Conservation (phyloP, 1,284 basidiomycete genomes). For the Cutaneotrichosporon spelunceum region DNA sequence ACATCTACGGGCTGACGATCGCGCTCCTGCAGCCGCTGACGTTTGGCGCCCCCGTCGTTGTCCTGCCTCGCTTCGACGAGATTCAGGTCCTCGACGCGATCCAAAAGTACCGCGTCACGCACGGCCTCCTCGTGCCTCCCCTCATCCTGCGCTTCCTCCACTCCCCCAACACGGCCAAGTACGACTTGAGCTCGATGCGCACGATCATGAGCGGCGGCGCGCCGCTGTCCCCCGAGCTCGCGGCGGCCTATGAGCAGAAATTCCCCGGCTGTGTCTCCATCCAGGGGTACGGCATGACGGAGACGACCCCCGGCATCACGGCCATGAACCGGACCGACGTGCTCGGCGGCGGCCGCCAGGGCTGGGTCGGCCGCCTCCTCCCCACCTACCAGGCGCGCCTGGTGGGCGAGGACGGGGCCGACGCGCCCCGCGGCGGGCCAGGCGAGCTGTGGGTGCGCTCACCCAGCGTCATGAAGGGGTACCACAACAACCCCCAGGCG, state of each 20-base stretch:
- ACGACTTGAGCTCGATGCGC: constrained; percentile 63
- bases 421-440: constrained; percentile 58
- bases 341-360: constrained; percentile 47
- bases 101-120: constrained; percentile 66
- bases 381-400: constrained; percentile 75
- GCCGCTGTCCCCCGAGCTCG: constrained; percentile 60
- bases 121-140: constrained; percentile 73
- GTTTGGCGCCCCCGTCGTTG: constrained; percentile 60
- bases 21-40: constrained; percentile 63
- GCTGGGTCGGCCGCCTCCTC: constrained; percentile 68
- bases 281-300: constrained; percentile 54
- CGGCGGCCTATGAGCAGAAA: constrained; percentile 28
- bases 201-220: constrained; percentile 75
- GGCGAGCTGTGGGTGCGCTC: constrained; percentile 81
- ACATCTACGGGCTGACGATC: constrained; percentile 25
- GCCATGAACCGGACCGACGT: constrained; percentile 36
- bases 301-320: constrained; percentile 51
- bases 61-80: constrained; percentile 64
- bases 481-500: constrained; percentile 63
- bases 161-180: constrained; percentile 62
- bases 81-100: constrained; percentile 63
- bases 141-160: constrained; percentile 61
- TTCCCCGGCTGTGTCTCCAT: constrained; percentile 34
- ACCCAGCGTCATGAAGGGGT: constrained; percentile 73
- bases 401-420: constrained; percentile 53